A percentile compares a stretch with the other conserved stretches of the same genome.
These are phyloP conservation scores for Oryza punctata DNA, from an alignment of 176 grass and related monocot species.

Conservation along the genomic window DNA sequence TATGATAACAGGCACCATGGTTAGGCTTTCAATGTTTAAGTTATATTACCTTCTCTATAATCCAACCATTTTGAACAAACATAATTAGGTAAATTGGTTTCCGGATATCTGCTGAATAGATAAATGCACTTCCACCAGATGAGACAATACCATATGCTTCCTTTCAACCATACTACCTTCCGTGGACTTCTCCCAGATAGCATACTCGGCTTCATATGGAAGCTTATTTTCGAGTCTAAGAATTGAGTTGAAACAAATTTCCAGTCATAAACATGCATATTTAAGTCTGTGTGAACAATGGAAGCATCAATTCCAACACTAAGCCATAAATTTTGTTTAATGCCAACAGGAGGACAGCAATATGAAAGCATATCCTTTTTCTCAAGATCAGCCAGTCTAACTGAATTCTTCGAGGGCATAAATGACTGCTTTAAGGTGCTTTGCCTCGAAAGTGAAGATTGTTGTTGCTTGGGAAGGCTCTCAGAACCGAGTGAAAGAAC, in stretches of 20 bases:
- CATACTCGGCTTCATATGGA: slow-evolving; percentile 87
- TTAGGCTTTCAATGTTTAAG: neutral
- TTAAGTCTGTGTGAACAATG: slow-evolving; percentile 89
- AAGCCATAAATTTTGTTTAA: slow-evolving; percentile 79
- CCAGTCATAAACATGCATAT: slow-evolving; percentile 87
- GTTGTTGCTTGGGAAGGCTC: slow-evolving; percentile 52
- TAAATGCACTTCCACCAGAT: slow-evolving; percentile 75
- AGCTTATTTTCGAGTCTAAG: slow-evolving; percentile 97
- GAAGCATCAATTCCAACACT: slow-evolving; percentile 85
- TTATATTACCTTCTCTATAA: slow-evolving; percentile 85
- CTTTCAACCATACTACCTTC: slow-evolving; percentile 89
- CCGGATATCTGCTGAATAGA: slow-evolving; percentile 92
- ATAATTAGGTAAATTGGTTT: slow-evolving; percentile 85
- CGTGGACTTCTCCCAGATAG: slow-evolving; percentile 83
- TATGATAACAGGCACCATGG: neutral
- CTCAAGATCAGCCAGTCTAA: slow-evolving; percentile 84
- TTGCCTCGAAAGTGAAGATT: slow-evolving; percentile 65
- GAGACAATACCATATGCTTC: slow-evolving; percentile 69
- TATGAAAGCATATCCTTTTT: slow-evolving; percentile 85
- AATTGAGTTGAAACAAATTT: slow-evolving; percentile 91
- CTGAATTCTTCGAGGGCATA: slow-evolving; percentile 44
- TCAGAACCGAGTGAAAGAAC: slow-evolving; percentile 65
- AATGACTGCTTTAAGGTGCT: slow-evolving; percentile 54
- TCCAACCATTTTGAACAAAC: slow-evolving; percentile 92
- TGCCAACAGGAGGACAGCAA: slow-evolving; percentile 50